Percentiles rank a stretch among this genome's conserved stretches.
phyloP scores from a whole-genome alignment of 768 basidiomycete genomes.

The Leccinum disarticulatum region DNA sequence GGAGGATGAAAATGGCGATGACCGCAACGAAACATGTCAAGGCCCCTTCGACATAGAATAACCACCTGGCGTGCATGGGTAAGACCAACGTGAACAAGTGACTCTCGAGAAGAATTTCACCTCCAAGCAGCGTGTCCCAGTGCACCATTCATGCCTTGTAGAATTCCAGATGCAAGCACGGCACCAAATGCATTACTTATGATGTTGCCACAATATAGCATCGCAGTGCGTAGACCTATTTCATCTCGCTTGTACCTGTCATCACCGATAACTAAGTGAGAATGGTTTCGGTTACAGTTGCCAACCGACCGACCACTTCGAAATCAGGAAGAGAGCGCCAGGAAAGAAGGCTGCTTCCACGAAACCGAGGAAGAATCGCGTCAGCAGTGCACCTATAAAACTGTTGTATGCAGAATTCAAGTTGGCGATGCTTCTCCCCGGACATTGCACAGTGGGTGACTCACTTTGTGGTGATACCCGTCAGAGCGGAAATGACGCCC shows the following conservation, averaged over 20 bases:
- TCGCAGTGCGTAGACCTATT: slow-evolving; percentile 43
- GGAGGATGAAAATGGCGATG: slow-evolving; percentile 45
- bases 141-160: slow-evolving; percentile 46
- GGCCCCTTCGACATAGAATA: slow-evolving; percentile 49
- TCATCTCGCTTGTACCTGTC: slow-evolving; percentile 46
- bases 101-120: slow-evolving; percentile 27
- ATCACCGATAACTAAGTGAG: slow-evolving; percentile 8
- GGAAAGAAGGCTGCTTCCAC: slow-evolving; percentile 51
- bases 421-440: neutral
- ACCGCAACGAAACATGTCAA: slow-evolving; percentile 47
- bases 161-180: slow-evolving; percentile 47
- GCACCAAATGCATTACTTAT: slow-evolving; percentile 58
- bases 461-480: slow-evolving; percentile 36
- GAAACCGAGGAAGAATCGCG: slow-evolving; percentile 56
- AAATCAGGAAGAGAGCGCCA: slow-evolving; percentile 41
- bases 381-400: slow-evolving; percentile 43
- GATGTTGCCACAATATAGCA: slow-evolving; percentile 50
- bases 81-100: slow-evolving; percentile 1
- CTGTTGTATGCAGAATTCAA: slow-evolving; percentile 17
- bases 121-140: slow-evolving; percentile 55
- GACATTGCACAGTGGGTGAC: neutral
- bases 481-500: slow-evolving; percentile 59
- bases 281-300: slow-evolving; percentile 27
- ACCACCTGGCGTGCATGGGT: slow-evolving; percentile 39
- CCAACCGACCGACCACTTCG: slow-evolving; percentile 33